phyloP scores from a whole-genome alignment of 139 green algal species.

The Chlorella sp. region DNA sequence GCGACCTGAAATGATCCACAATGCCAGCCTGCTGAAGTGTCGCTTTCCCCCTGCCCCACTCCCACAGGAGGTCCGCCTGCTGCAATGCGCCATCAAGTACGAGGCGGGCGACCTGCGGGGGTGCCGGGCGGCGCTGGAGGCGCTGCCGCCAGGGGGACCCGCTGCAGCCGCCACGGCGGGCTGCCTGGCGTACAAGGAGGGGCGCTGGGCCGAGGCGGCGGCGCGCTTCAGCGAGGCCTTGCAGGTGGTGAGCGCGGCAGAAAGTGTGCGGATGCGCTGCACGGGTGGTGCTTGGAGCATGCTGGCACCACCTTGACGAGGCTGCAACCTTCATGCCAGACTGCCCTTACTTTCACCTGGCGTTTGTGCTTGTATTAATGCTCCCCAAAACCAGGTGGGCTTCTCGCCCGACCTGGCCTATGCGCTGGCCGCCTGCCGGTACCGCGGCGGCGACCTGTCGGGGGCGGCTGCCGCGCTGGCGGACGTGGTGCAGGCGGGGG shows the following conservation, averaged over 20 bases:
- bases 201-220: constrained; percentile 61
- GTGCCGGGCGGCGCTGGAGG: constrained; percentile 74
- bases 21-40: not conserved
- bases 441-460: constrained; percentile 74
- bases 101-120: constrained; percentile 77
- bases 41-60: not conserved
- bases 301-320: too few relatives aligned
- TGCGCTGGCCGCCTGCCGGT: constrained; percentile 86
- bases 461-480: constrained; percentile 60
- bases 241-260: not conserved
- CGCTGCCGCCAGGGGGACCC: constrained; percentile 47
- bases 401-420: constrained; percentile 79
- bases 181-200: constrained; percentile 84
- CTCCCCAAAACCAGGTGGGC: constrained; percentile 10
- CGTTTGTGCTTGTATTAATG: too few relatives aligned
- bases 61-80: constrained; percentile 15
- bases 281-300: too few relatives aligned
- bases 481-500: constrained; percentile 86
- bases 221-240: constrained; percentile 67
- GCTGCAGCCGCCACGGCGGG: constrained; percentile 68
- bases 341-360: too few relatives aligned
- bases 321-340: too few relatives aligned
- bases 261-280: too few relatives aligned
- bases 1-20: not conserved
- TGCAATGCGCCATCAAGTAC: constrained; percentile 65